These are phyloP conservation scores for Naganishia sp. DNA, from an alignment of 1,284 basidiomycete species.

Conservation along the genomic window DNA sequence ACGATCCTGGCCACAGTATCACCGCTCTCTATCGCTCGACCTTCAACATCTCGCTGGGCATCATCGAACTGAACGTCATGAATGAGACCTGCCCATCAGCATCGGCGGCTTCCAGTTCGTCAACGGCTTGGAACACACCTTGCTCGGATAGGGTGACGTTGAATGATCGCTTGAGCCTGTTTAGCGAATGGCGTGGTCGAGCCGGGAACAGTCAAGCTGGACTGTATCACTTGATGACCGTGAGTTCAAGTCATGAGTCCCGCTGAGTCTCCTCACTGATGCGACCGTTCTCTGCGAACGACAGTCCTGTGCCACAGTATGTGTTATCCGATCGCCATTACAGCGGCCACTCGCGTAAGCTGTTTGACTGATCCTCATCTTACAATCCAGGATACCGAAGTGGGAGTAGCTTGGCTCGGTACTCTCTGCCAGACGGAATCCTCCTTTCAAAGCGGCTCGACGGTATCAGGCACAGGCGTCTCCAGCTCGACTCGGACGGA, in stretches of 20 bases:
- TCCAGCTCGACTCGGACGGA: slow-evolving; percentile 65
- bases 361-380: background rate
- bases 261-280: slow-evolving; percentile 37
- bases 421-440: slow-evolving; percentile 68
- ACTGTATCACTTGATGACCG: slow-evolving; percentile 88
- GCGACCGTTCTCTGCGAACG: background rate
- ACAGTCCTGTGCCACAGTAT: slow-evolving; percentile 35
- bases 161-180: slow-evolving; percentile 72
- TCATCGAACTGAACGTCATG: slow-evolving; percentile 62
- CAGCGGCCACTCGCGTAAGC: background rate
- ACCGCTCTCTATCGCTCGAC: slow-evolving; percentile 75
- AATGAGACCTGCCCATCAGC: slow-evolving; percentile 57
- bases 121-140: slow-evolving; percentile 56
- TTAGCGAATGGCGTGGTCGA: slow-evolving; percentile 78
- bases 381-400: slow-evolving; percentile 58
- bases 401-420: slow-evolving; percentile 87
- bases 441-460: slow-evolving; percentile 57
- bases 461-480: slow-evolving; percentile 80
- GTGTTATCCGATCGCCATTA: background rate
- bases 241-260: slow-evolving; percentile 69
- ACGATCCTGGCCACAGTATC: slow-evolving; percentile 61
- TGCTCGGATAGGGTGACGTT: slow-evolving; percentile 59
- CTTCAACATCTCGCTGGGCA: slow-evolving; percentile 83
- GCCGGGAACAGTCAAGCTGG: slow-evolving; percentile 70
- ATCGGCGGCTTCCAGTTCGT: slow-evolving; percentile 42